Evolutionary conservation across 106 monocot genomes (phyloP), one percentile per base, ranked within the genome.

Genomic region (Iris macrosiphon): DNA sequence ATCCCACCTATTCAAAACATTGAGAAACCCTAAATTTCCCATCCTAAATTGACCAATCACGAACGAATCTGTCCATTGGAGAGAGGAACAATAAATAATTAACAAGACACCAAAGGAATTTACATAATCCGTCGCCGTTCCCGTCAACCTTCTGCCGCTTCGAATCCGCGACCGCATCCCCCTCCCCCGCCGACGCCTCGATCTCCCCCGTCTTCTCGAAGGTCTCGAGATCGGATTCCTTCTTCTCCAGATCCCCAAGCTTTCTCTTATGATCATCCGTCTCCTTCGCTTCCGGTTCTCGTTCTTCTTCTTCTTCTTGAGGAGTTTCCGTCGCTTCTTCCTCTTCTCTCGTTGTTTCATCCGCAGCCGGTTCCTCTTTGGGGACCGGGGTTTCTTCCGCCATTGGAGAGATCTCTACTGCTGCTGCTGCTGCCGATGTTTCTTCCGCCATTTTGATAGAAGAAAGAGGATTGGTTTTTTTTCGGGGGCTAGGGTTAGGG

Each of bases 181-280:
- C n/a, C n/a, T n/a, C n/a, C n/a, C n/a, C 9, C 7, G 27, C 60
- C n/a, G n/a, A n/a, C 40, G 7, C 33, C 25, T 40, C 30, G 9
- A 8, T 25, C n/a, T 17, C 67, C 2, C 7, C 51, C 18, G 31
- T 29, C 52, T 47, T 27, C 25, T 40, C 27, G 2, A 9, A 43
- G 6, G 26, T 48, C 1, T 11, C 2, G 29, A 39, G 2, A 19
- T 45, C 39, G 55, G 39, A 46, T n/a, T n/a, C n/a, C n/a, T n/a
- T n/a, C 58, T 64, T 64, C 42, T 57, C 50, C 1, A 72, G 40
- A 42, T 72, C 72, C 15, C 55, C 60, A 13, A 65, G 61, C 60
- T 76, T 76, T 47, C 76, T 52, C 65, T 76, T 76, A 49, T 60
- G 51, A 48, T 67, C 74, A 21, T 21, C 22, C 45, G 22, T 17